Evolutionary conservation across 2,329 filamentous ascomycete species (phyloP).

Genomic region (Daldinia eschscholtzii): DNA sequence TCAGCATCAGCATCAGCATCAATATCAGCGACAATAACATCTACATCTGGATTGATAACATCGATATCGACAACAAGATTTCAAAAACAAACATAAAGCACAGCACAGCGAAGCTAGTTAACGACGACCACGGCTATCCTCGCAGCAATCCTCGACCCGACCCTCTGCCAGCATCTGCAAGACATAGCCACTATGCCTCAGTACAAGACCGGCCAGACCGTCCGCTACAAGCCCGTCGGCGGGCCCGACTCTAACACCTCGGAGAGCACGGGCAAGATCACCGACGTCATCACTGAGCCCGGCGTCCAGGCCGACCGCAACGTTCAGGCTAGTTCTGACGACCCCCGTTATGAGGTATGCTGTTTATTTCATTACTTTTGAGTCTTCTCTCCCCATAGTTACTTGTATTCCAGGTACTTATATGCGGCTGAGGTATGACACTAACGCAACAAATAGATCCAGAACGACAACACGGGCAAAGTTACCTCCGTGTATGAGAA

Average conservation of each 20-base stretch:
- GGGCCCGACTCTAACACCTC: constrained; percentile 47
- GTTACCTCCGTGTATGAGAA: constrained; percentile 47
- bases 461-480: constrained; percentile 50
- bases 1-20: too few species aligned
- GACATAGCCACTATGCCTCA: constrained; percentile 43
- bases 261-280: constrained; percentile 48
- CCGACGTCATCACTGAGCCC: constrained; percentile 46
- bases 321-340: constrained; percentile 44
- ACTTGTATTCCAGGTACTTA: not conserved
- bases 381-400: too few species aligned
- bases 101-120: not conserved
- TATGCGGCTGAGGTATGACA: not conserved
- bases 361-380: not conserved
- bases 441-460: constrained; percentile 37
- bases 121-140: constrained; percentile 6
- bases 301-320: constrained; percentile 46
- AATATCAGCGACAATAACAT: too few species aligned
- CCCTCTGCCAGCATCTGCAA: not conserved
- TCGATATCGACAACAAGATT: not conserved
- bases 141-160: constrained; percentile 14
- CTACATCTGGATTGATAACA: not conserved
- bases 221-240: constrained; percentile 50
- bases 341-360: constrained; percentile 48
- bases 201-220: constrained; percentile 44
- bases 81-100: not conserved